Evolutionary conservation across 441 rosid species (phyloP).

Genomic region (Codiaeum variegatum): DNA sequence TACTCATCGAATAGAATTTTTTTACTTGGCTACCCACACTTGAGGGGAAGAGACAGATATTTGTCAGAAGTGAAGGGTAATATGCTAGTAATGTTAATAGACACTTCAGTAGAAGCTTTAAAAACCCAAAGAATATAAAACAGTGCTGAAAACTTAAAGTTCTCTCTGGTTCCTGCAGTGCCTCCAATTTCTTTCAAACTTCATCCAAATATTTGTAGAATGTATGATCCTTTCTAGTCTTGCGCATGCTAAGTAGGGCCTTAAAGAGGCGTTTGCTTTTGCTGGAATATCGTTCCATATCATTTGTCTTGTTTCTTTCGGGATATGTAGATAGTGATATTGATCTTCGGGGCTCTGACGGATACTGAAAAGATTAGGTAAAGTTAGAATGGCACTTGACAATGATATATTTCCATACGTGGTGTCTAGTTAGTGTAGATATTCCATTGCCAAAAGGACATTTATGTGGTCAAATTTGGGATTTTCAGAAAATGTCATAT

Average conservation of each 20-base stretch:
- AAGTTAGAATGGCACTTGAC: conserved; percentile 1
- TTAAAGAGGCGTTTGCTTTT: conserved; percentile 53
- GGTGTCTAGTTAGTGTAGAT: neutral
- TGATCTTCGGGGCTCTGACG: conserved; percentile 52
- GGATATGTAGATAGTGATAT: conserved; percentile 35
- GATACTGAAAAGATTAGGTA: conserved; percentile 29
- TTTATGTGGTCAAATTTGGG: neutral
- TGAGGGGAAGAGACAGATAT: neutral
- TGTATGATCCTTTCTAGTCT: conserved; percentile 39
- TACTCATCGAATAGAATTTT: neutral
- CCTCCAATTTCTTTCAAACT: conserved; percentile 17
- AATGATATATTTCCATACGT: neutral
- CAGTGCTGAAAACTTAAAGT: neutral
- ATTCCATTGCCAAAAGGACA: neutral
- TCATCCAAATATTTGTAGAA: conserved; percentile 39
- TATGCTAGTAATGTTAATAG: no score
- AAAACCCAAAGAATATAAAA: neutral
- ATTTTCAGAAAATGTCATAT: neutral
- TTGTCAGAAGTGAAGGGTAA: neutral
- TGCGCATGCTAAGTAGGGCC: conserved; percentile 73
- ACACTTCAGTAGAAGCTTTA: neutral
- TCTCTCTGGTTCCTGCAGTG: neutral
- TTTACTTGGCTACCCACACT: neutral
- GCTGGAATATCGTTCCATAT: conserved; percentile 41
- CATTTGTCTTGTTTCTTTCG: conserved; percentile 38